Evolutionary conservation across 495 filamentous ascomycete genomes (phyloP).

Genomic region (Diplogelasinospora grovesii): DNA sequence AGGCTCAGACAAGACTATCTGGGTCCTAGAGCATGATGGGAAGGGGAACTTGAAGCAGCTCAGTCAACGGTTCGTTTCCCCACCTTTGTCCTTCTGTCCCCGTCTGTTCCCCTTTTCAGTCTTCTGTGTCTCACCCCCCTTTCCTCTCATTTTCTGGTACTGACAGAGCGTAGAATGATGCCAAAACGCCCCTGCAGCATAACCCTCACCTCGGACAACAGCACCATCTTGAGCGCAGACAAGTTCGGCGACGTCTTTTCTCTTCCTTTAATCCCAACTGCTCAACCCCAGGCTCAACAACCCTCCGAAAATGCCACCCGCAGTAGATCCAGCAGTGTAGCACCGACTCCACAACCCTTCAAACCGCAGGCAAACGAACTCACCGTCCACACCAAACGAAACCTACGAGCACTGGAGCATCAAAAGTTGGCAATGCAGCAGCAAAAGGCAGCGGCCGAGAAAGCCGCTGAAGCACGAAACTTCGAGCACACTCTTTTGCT

Average conservation of each 20-base stretch:
- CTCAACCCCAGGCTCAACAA: slow-evolving; percentile 5
- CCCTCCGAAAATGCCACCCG: neutral
- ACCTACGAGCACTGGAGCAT: slow-evolving; percentile 65
- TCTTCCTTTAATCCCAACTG: slow-evolving; percentile 62
- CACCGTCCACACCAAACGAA: slow-evolving; percentile 80
- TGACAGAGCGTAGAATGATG: slow-evolving; percentile 55
- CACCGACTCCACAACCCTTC: slow-evolving; percentile 5
- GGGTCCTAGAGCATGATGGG: slow-evolving; percentile 63
- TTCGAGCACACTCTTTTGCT: slow-evolving; percentile 74
- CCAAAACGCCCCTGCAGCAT: slow-evolving; percentile 81
- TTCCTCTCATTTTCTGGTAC: too few relatives aligned
- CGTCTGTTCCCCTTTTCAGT: too few relatives aligned
- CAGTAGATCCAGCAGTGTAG: slow-evolving; percentile 12
- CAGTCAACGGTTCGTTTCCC: slow-evolving; percentile 59
- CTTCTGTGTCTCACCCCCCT: neutral
- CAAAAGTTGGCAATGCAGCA: slow-evolving; percentile 51
- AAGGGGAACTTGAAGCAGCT: slow-evolving; percentile 57
- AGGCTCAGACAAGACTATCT: slow-evolving; percentile 81
- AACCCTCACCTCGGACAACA: slow-evolving; percentile 57
- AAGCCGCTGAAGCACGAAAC: slow-evolving; percentile 37
- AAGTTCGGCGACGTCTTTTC: slow-evolving; percentile 96
- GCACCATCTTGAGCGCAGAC: slow-evolving; percentile 72
- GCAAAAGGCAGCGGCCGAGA: slow-evolving; percentile 33
- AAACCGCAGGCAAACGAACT: slow-evolving; percentile 57
- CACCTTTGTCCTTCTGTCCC: too few relatives aligned